These are phyloP conservation scores for Globisporangium camurandrum DNA, from an alignment of 352 stramenopile species.

Conservation along the genomic window DNA sequence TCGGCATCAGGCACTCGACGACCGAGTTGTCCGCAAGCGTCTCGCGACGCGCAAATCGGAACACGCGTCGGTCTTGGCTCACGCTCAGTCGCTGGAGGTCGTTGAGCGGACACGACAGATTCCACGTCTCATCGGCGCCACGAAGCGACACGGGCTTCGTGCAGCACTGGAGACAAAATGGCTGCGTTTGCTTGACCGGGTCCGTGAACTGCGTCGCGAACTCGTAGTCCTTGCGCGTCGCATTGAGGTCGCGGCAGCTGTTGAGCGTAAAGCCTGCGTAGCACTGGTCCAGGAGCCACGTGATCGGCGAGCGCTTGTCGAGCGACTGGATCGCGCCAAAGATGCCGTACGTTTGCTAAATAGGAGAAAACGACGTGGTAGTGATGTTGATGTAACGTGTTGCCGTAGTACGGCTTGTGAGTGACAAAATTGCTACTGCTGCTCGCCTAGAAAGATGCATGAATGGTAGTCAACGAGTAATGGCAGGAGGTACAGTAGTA, in stretches of 20 bases:
- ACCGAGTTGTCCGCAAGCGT: constrained; percentile 42
- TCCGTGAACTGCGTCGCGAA: constrained; percentile 60
- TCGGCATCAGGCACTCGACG: constrained; percentile 51
- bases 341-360: constrained; percentile 53
- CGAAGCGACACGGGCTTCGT: constrained; percentile 46
- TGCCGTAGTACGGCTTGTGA: too few relatives aligned
- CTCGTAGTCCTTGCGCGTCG: constrained; percentile 31
- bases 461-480: too few relatives aligned
- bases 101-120: constrained; percentile 64
- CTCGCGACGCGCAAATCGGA: constrained; percentile 51
- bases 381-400: too few relatives aligned
- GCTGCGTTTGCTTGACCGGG: constrained; percentile 20
- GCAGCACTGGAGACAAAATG: constrained; percentile 71
- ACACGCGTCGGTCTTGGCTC: constrained; percentile 41
- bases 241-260: constrained; percentile 44
- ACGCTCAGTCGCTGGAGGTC: constrained; percentile 59
- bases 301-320: constrained; percentile 27
- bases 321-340: constrained; percentile 48
- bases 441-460: too few relatives aligned
- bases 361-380: too few relatives aligned
- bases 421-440: too few relatives aligned
- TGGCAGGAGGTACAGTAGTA: too few relatives aligned
- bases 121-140: constrained; percentile 68
- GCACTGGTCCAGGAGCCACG: constrained; percentile 41
- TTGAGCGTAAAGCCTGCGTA: constrained; percentile 60